These are phyloP conservation scores for Pythium rhizo-oryzae DNA, from an alignment of 352 stramenopile genomes.

Conservation along the genomic window DNA sequence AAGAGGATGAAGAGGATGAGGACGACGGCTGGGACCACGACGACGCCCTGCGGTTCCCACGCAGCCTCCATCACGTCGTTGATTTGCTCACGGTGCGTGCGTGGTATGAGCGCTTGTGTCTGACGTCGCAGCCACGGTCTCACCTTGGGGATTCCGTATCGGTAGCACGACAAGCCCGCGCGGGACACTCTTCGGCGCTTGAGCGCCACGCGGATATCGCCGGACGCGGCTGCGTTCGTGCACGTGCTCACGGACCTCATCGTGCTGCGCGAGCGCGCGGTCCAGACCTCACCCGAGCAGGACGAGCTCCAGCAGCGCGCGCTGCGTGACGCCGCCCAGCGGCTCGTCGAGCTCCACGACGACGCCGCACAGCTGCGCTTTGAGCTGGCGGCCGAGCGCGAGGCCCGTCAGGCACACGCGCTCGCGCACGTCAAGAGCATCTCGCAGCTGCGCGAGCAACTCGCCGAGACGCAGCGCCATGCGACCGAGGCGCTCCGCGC, in stretches of 20 bases:
- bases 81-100: constrained; percentile 37
- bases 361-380: constrained; percentile 64
- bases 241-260: constrained; percentile 45
- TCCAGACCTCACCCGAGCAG: constrained; percentile 61
- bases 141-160: too few species aligned
- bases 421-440: constrained; percentile 40
- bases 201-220: constrained; percentile 45
- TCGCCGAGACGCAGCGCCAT: constrained; percentile 44
- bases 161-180: constrained; percentile 43
- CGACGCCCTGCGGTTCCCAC: constrained; percentile 5
- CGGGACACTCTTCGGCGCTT: constrained; percentile 42
- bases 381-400: constrained; percentile 48
- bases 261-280: constrained; percentile 39
- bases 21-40: constrained; percentile 16
- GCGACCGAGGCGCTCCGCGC: constrained; percentile 40
- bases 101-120: too few species aligned
- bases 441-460: constrained; percentile 43
- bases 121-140: too few species aligned
- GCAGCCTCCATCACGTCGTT: constrained; percentile 21
- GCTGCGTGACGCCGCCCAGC: constrained; percentile 51
- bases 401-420: constrained; percentile 34
- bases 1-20: constrained; percentile 23
- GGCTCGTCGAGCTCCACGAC: constrained; percentile 63
- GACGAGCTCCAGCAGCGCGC: constrained; percentile 37
- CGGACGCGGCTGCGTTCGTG: constrained; percentile 38